Percentiles rank a stretch among this genome's conserved stretches.
Evolutionary conservation across 352 stramenopile species (phyloP).

Genomic region (Globisporangium nagaii): DNA sequence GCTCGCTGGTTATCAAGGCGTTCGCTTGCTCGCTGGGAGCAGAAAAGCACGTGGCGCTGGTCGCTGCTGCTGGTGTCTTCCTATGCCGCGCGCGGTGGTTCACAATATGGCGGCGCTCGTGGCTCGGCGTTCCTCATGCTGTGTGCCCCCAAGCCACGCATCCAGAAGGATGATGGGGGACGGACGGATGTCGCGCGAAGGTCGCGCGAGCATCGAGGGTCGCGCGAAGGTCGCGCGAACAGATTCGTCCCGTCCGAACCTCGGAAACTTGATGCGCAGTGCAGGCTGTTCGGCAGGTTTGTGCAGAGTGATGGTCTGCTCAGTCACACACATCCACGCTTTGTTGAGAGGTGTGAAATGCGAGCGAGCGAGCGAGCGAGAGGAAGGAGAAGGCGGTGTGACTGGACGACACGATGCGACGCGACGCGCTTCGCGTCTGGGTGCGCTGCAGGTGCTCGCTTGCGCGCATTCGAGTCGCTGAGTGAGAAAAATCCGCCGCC

Average conservation of each 20-base stretch:
- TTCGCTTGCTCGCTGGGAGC: background rate
- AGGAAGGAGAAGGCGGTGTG: too few species aligned
- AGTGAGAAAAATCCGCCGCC: background rate
- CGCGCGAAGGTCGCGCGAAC: background rate
- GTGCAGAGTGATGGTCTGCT: background rate
- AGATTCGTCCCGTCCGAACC: too few species aligned
- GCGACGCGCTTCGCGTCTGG: too few species aligned
- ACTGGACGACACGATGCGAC: background rate
- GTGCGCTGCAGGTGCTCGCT: too few species aligned
- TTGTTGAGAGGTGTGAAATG: too few species aligned
- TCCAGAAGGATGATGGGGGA: background rate
- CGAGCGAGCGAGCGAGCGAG: too few species aligned
- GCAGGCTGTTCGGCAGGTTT: constrained; percentile 2
- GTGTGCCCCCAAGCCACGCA: background rate
- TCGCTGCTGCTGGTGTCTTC: too few species aligned
- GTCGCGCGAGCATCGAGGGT: constrained; percentile 2
- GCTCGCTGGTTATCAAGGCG: background rate
- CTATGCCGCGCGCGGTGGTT: constrained; percentile 4
- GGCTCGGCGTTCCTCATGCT: background rate
- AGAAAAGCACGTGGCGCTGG: too few species aligned
- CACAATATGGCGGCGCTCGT: constrained; percentile 1
- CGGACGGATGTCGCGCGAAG: constrained; percentile 2
- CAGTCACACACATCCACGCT: too few species aligned
- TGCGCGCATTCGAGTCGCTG: background rate
- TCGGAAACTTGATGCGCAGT: constrained; percentile 1